Percentiles rank a stretch among this genome's conserved stretches.
Conservation (phyloP, 2,329 filamentous ascomycete species). For the Phialocephala sp. region DNA sequence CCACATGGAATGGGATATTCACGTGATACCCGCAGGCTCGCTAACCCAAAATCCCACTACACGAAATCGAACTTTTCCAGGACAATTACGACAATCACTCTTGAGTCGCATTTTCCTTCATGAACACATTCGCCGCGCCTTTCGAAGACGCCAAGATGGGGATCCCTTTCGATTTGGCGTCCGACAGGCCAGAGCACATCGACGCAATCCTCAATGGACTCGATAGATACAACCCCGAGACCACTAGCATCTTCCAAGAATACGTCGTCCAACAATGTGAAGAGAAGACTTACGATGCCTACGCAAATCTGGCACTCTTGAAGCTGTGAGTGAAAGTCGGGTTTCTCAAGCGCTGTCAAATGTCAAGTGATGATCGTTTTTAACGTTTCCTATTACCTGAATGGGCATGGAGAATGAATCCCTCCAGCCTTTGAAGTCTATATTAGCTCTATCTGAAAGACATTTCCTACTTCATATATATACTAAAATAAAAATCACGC, state of each 20-base stretch:
- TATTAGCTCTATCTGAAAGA: constrained; percentile 78
- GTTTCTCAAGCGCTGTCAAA: constrained; percentile 23
- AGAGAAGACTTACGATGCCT: constrained; percentile 91
- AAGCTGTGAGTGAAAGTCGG: constrained; percentile 81
- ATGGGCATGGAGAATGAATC: constrained; percentile 61
- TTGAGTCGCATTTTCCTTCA: constrained; percentile 2
- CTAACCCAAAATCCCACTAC: not conserved
- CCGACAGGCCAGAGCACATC: constrained; percentile 91
- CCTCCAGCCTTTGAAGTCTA: constrained; percentile 69
- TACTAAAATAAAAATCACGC: not conserved
- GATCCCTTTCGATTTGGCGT: constrained; percentile 78
- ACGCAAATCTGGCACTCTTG: constrained; percentile 92
- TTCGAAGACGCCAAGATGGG: constrained; percentile 38
- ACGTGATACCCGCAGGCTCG: not conserved
- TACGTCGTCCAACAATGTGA: constrained; percentile 97
- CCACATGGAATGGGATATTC: not conserved
- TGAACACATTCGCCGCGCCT: not conserved
- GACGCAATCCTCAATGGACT: constrained; percentile 94
- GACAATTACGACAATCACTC: not conserved
- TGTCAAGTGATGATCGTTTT: constrained; percentile 73
- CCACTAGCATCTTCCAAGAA: constrained; percentile 88
- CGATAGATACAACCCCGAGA: constrained; percentile 98
- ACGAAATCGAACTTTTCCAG: constrained; percentile 10
- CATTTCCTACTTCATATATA: constrained; percentile 21
- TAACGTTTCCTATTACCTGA: constrained; percentile 99